phyloP scores from a whole-genome alignment of 768 basidiomycete genomes.

The Suillus variegatus region DNA sequence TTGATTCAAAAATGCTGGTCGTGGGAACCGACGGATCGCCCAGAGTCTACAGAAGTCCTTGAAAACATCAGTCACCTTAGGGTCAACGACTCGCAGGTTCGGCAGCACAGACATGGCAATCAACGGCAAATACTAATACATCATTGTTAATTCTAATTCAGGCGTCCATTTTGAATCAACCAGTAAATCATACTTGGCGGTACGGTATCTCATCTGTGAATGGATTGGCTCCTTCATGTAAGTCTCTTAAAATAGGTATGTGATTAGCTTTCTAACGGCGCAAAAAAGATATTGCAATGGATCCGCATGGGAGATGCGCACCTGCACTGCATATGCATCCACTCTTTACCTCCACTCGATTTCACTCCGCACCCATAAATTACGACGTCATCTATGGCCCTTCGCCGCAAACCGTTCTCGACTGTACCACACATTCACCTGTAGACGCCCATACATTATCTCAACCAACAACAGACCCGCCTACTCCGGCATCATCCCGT shows the following conservation, averaged over 20 bases:
- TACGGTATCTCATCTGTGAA: constrained; percentile 39
- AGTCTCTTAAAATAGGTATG: constrained; percentile 20
- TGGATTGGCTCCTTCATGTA: constrained; percentile 42
- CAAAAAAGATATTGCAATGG: constrained; percentile 19
- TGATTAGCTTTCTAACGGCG: constrained; percentile 1
- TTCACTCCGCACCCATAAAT: constrained; percentile 60
- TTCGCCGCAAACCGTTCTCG: constrained; percentile 57
- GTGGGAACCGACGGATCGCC: neutral
- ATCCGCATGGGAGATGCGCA: constrained; percentile 24
- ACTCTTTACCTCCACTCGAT: constrained; percentile 54
- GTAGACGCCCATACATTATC: constrained; percentile 57
- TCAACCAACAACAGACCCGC: constrained; percentile 67
- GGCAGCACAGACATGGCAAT: too few relatives aligned
- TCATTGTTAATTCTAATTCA: too few relatives aligned
- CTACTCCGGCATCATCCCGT: constrained; percentile 43
- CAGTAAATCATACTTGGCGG: constrained; percentile 41
- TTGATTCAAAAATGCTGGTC: neutral
- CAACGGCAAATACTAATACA: too few relatives aligned
- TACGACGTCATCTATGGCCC: constrained; percentile 61
- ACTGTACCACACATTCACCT: constrained; percentile 51
- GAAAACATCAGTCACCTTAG: neutral
- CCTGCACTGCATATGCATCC: constrained; percentile 62
- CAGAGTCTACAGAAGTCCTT: neutral
- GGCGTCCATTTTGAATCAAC: too few relatives aligned
- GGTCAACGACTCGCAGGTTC: too few relatives aligned